Base-by-base conservation (phyloP, 2,329 filamentous ascomycete genomes). In the Nectriaceae sp. region DNA sequence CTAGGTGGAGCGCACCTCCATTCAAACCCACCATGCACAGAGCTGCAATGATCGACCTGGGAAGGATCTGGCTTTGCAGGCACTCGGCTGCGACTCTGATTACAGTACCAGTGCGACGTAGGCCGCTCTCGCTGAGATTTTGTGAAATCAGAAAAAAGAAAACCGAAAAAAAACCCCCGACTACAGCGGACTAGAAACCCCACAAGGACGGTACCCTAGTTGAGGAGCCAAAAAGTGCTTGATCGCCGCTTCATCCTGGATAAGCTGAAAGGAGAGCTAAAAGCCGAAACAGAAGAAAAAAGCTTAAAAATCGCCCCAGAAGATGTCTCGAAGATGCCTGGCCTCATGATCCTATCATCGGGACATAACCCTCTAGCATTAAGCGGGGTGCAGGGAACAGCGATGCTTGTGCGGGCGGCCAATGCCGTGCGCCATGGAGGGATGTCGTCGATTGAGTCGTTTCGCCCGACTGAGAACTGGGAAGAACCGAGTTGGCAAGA, bases 251-350 rank as follows among this genome's bases (percentile, higher is more conserved):
- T 21, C 24, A 37, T 41, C 21, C 35, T 20, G 19, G 39, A 36
- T 19, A n/a, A 42, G 42, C 39, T 42, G 49, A 46, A 35, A 43
- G 33, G 33, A 21, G 35, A 42, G 21, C 20, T 6, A 37, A 6
- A 11, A 11, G 33, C 33, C 33, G 33, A 37, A 37, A 37, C 33
- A 37, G 10, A 37, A 18, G 16, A 6, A 11, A 37, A 37, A 37
- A 37, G 33, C 33, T 37, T 37, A 37, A 37, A 11, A 11, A 6
- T 37, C 11, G 33, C 11, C n/a, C 6, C 10, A 18, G 33, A 37
- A 6, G 33, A 37, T 11, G 11, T 37, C 33, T 37, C 16, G 10
- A 18, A 11, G 10, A 6, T 37, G 33, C 18, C 33, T 37, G 33
- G 33, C 33, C 16, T 10, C 33, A 11, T n/a, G n/a, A 10, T 11